phyloP scores from a whole-genome alignment of 305 asterid species.

The Andrographis paniculata region DNA sequence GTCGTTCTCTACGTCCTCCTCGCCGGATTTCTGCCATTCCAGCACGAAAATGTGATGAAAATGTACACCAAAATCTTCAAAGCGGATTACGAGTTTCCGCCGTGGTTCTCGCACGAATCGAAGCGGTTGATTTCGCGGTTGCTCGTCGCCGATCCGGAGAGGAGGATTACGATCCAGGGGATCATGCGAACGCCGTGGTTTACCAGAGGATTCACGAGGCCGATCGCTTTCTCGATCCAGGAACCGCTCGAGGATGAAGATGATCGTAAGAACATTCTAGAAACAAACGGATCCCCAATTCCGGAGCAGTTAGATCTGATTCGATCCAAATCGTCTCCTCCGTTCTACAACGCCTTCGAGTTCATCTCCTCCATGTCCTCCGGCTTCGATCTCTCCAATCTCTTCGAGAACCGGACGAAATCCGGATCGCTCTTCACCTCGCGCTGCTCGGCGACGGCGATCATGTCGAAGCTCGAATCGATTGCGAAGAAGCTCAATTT shows the following conservation, averaged over 20 bases:
- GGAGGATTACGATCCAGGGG: constrained; percentile 28
- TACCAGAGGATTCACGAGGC: constrained; percentile 19
- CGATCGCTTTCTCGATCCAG: constrained; percentile 25
- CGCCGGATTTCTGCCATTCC: constrained; percentile 42
- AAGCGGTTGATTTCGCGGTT: constrained; percentile 32
- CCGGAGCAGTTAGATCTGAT: constrained; percentile 16
- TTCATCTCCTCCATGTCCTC: constrained; percentile 41
- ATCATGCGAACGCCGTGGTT: constrained; percentile 36
- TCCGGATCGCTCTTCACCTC: constrained; percentile 37
- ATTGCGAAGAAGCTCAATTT: constrained; percentile 29
- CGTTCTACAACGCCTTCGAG: constrained; percentile 39
- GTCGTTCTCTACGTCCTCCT: constrained; percentile 38
- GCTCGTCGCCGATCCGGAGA: constrained; percentile 32
- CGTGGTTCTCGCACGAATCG: constrained; percentile 36
- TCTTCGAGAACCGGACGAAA: constrained; percentile 33
- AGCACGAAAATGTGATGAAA: constrained; percentile 26
- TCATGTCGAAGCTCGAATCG: constrained; percentile 27
- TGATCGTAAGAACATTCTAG: constrained; percentile 1
- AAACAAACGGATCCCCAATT: neutral
- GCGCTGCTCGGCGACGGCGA: constrained; percentile 29
- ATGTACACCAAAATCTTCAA: constrained; percentile 36
- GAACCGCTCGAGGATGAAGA: constrained; percentile 16
- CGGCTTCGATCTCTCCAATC: constrained; percentile 38
- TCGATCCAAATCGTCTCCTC: constrained; percentile 30
- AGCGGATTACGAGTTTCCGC: constrained; percentile 31